phyloP scores from a whole-genome alignment of 805 yeast species.

The Wickerhamiella vanderwaltii region DNA sequence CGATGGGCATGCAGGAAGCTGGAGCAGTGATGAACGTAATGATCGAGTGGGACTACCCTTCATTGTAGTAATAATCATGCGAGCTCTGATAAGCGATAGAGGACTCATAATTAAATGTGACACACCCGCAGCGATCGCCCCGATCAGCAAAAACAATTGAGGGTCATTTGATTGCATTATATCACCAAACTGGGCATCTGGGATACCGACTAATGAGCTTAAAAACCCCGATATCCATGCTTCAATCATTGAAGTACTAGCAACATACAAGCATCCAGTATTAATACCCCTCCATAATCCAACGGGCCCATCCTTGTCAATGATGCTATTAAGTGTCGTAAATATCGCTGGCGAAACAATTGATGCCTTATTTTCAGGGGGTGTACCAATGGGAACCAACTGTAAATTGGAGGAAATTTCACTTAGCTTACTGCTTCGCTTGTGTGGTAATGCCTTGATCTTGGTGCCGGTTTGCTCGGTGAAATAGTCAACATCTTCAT shows the following conservation, averaged over 20 bases:
- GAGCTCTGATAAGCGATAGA: constrained; percentile 65
- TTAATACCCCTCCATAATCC: constrained; percentile 57
- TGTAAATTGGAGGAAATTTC: constrained; percentile 9
- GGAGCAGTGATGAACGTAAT: constrained; percentile 51
- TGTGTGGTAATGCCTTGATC: constrained; percentile 6
- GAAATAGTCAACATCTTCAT: constrained; percentile 32
- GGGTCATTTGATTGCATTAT: constrained; percentile 62
- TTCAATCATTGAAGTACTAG: constrained; percentile 63
- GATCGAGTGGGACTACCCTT: constrained; percentile 43
- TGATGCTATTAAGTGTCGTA: constrained; percentile 34
- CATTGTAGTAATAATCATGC: constrained; percentile 44
- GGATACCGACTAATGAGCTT: constrained; percentile 67
- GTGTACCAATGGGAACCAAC: constrained; percentile 10
- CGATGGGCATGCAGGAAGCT: constrained; percentile 12
- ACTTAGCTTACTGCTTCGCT: neutral
- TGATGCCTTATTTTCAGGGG: neutral
- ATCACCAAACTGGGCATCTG: constrained; percentile 82
- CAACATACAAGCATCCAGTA: constrained; percentile 65
- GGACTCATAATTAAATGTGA: constrained; percentile 70
- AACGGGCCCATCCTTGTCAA: constrained; percentile 55
- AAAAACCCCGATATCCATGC: constrained; percentile 88
- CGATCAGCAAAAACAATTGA: constrained; percentile 48
- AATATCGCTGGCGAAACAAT: constrained; percentile 24
- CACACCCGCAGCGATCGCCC: constrained; percentile 57
- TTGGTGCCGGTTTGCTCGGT: constrained; percentile 19